Evolutionary conservation across 2,329 filamentous ascomycete genomes (phyloP), one percentile per base, ranked within the genome.

Genomic region (Cucurbitaria berberidis): DNA sequence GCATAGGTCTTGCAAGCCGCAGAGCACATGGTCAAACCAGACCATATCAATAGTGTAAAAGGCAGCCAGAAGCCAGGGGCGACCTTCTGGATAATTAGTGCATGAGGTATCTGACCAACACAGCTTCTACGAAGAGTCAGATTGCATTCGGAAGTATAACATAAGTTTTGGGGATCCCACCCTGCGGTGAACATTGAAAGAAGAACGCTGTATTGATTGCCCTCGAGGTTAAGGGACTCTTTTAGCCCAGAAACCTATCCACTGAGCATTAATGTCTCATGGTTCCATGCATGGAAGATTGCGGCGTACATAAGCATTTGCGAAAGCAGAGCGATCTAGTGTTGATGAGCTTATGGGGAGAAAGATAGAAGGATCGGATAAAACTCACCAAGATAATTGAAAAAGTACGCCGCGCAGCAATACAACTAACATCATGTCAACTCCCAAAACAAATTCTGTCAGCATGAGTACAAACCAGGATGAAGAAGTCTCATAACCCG

Each of bases 351-450:
- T 21, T 16, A 21, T 10, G 18, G 8, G 21, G 7, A 24, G 27
- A 24, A 16, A 7, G 15, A n/a, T 32, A 13, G 24, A 15, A 11
- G 3, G 9, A 21, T 38, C 10, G 7, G 16, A 11, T 1, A 18
- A 32, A 43, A 45, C 59, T 32, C 13, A 62, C 67, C 67, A 18
- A 70, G 50, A 41, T 70, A 70, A 18, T 70, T 70, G 59, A 70
- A 69, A n/a, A 69, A 70, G 47, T 69, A 70, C 15, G 64, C 66
- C 21, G 66, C 60, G 43, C 67, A 70, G 39, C 65, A 70, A 43
- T 70, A 70, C 19, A 68, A 57, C 62, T 66, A 36, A 11, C n/a
- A 27, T 3, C 16, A 13, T 2, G 15, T 59, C 42, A 56, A 42
- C 4, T 34, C 5, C 13, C 39, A n/a, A n/a, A n/a, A 27, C n/a